Percentiles rank a stretch among this genome's conserved stretches.
phyloP scores from a whole-genome alignment of 192 early-diverging fungal genomes.

The Neocallimastix lanati region DNA sequence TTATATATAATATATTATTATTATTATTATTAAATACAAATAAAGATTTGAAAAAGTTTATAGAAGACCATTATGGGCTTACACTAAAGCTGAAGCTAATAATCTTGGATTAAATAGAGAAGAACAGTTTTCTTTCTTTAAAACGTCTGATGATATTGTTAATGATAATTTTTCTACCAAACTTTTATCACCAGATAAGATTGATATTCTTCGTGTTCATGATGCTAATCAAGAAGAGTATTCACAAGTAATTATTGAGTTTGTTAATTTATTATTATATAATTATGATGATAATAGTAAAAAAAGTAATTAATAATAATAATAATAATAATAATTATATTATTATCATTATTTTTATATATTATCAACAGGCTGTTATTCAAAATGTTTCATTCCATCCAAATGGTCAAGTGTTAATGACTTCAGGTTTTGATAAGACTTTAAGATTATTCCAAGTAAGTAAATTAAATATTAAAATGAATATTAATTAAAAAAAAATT shows the following conservation, averaged over 20 bases:
- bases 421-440: constrained; percentile 74
- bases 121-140: constrained; percentile 7
- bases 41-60: constrained; percentile 58
- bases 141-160: constrained; percentile 9
- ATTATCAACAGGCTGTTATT: constrained; percentile 29
- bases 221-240: constrained; percentile 60
- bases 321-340: constrained; percentile 5
- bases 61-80: constrained; percentile 73
- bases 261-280: not conserved
- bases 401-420: constrained; percentile 66
- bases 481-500: no score
- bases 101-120: constrained; percentile 11
- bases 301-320: constrained; percentile 5
- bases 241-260: constrained; percentile 41
- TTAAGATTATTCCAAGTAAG: constrained; percentile 60
- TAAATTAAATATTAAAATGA: not conserved
- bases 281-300: not conserved
- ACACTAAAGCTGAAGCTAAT: constrained; percentile 24
- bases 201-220: constrained; percentile 48
- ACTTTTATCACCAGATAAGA: constrained; percentile 24
- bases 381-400: constrained; percentile 73
- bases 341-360: constrained; percentile 3
- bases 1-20: no score
- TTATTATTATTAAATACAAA: not conserved
- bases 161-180: constrained; percentile 2